phyloP scores from a whole-genome alignment of 495 filamentous ascomycete species.

The Neurospora sp. region DNA sequence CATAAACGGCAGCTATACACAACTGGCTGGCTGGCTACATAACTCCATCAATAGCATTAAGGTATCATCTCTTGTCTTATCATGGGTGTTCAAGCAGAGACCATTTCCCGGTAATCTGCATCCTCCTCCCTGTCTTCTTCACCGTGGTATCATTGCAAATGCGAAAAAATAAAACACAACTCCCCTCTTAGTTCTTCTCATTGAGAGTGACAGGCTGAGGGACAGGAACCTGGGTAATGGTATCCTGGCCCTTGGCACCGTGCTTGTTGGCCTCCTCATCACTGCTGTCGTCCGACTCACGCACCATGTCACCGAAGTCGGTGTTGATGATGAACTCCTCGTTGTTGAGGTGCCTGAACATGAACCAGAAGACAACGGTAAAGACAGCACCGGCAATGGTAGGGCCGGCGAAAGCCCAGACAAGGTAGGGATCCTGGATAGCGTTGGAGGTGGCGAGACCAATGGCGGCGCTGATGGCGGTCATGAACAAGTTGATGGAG shows the following conservation, averaged over 20 bases:
- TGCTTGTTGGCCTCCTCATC: conserved; percentile 21
- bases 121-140: neutral
- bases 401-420: conserved; percentile 42
- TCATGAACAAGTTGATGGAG: conserved; percentile 48
- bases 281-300: conserved; percentile 28
- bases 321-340: conserved; percentile 35
- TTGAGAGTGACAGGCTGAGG: neutral
- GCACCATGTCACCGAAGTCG: conserved; percentile 25
- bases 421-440: conserved; percentile 48
- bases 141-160: neutral
- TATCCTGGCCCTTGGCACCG: neutral
- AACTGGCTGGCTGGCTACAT: neutral
- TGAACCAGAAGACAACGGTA: conserved; percentile 37
- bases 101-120: neutral
- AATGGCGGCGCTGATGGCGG: conserved; percentile 44
- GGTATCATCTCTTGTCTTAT: neutral
- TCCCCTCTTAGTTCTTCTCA: neutral
- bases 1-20: neutral
- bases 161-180: neutral
- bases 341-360: conserved; percentile 33
- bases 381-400: conserved; percentile 32
- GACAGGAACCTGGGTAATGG: neutral
- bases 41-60: neutral
- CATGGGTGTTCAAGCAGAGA: neutral
- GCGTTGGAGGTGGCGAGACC: conserved; percentile 46